Percentiles rank a stretch among this genome's conserved stretches.
Evolutionary conservation across 768 basidiomycete species (phyloP).

Genomic region (Rhodotorula toruloides): DNA sequence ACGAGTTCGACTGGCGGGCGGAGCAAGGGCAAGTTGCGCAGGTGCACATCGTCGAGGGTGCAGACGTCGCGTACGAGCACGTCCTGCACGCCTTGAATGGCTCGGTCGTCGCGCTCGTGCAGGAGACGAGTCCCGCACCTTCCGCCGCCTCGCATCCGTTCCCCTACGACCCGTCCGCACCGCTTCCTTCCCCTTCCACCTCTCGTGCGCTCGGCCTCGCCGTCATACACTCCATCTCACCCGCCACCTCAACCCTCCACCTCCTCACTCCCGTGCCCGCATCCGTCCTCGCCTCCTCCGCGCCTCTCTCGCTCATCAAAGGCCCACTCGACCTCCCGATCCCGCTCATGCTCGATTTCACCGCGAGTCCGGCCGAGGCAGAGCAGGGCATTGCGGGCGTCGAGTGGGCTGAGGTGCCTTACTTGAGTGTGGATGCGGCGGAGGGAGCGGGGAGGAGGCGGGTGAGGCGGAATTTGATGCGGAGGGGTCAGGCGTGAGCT

Average conservation of each 20-base stretch:
- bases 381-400: constrained; percentile 55
- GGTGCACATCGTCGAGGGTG: constrained; percentile 60
- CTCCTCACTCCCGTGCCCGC: constrained; percentile 72
- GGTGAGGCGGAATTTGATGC: constrained; percentile 80
- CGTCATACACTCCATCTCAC: constrained; percentile 58
- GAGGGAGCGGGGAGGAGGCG: constrained; percentile 55
- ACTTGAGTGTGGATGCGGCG: neutral
- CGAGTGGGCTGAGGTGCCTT: constrained; percentile 48
- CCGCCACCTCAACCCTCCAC: constrained; percentile 52
- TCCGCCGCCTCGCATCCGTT: neutral
- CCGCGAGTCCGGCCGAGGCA: constrained; percentile 37
- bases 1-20: constrained; percentile 55
- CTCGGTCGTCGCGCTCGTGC: constrained; percentile 69
- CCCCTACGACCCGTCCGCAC: constrained; percentile 34
- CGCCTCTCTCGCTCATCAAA: constrained; percentile 59
- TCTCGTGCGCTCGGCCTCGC: constrained; percentile 72
- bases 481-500: constrained; percentile 57
- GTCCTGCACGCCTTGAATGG: constrained; percentile 69
- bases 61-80: constrained; percentile 68
- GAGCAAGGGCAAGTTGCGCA: constrained; percentile 54
- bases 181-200: constrained; percentile 56
- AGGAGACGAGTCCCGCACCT: constrained; percentile 15
- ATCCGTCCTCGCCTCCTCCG: constrained; percentile 46
- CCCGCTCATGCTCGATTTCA: constrained; percentile 77
- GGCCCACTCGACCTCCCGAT: constrained; percentile 84